Evolutionary conservation across 331 rosid species (phyloP).

Genomic region (Telfairia occidentalis): DNA sequence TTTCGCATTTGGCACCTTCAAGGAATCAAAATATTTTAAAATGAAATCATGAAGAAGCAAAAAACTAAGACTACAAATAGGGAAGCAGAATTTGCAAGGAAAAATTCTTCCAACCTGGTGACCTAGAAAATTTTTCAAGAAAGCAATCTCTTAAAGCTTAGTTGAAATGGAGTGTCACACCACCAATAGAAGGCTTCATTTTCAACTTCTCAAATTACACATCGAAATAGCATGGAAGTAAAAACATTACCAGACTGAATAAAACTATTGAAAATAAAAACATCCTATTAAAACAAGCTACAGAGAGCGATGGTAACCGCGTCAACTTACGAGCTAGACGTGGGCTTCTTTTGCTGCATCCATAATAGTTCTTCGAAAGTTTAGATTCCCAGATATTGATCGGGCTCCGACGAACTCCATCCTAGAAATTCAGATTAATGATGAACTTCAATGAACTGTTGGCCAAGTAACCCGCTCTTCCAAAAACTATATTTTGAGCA

Average conservation of each 20-base stretch:
- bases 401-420: slow-evolving; percentile 34
- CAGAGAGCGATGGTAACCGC: background rate
- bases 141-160: background rate
- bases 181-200: background rate
- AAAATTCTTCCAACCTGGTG: background rate
- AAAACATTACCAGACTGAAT: background rate
- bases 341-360: slow-evolving; percentile 67
- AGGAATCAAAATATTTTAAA: background rate
- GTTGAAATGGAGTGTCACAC: background rate
- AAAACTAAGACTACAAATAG: background rate
- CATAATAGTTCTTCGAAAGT: slow-evolving; percentile 48
- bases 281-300: background rate
- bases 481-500: background rate
- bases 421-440: slow-evolving; percentile 28
- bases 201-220: background rate
- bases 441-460: background rate
- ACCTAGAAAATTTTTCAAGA: background rate
- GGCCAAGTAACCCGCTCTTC: background rate
- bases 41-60: background rate
- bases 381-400: slow-evolving; percentile 80
- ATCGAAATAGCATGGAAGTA: background rate
- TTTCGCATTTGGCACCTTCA: background rate
- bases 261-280: background rate
- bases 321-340: slow-evolving; percentile 42
- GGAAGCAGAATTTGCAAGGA: background rate